phyloP scores from a whole-genome alignment of 176 grass and related monocot genomes.

The Poa annua region DNA sequence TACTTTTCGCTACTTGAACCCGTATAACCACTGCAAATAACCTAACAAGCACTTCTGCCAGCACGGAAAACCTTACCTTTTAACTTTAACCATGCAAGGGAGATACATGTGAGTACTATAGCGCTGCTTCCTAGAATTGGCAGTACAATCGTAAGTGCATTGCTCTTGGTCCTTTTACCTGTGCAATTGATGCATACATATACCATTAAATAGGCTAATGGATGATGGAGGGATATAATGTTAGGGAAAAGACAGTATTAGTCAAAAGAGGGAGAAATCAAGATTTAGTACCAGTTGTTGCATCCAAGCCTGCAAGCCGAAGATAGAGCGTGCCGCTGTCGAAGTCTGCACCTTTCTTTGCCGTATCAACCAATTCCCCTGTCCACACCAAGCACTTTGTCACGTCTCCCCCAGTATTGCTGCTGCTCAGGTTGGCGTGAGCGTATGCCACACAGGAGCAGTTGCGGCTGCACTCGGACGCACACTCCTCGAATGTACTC shows the following conservation, averaged over 20 bases:
- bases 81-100: not conserved
- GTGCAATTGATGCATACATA: not conserved
- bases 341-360: not conserved
- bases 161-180: not conserved
- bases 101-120: not conserved
- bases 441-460: slow-evolving; percentile 64
- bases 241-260: not conserved
- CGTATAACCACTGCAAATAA: too few relatives aligned
- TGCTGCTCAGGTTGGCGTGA: not conserved
- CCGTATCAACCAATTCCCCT: slow-evolving; percentile 42
- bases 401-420: not conserved
- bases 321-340: slow-evolving; percentile 44
- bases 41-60: too few relatives aligned
- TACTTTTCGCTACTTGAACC: too few relatives aligned
- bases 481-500: slow-evolving; percentile 32
- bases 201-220: not conserved
- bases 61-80: not conserved
- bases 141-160: not conserved
- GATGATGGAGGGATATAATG: not conserved
- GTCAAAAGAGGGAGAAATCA: not conserved
- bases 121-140: not conserved
- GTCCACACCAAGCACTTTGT: slow-evolving; percentile 46
- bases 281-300: not conserved
- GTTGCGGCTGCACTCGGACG: slow-evolving; percentile 33
- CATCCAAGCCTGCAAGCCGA: slow-evolving; percentile 29